Conservation (phyloP, 2,329 filamentous ascomycete genomes). For the Dothiorella sarmentorum region DNA sequence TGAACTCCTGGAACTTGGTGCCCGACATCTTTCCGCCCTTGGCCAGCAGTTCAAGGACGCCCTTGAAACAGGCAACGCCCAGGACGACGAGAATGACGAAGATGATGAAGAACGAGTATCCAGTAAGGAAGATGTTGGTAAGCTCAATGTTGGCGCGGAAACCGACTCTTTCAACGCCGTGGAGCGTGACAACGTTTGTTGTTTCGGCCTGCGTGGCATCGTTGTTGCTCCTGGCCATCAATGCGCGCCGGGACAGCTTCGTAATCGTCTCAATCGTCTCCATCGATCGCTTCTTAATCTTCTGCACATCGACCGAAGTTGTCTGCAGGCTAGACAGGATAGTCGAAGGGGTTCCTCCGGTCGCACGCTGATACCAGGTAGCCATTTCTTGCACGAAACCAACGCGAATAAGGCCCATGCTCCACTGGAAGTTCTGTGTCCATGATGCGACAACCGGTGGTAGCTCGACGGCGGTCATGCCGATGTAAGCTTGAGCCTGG, state of each 20-base stretch:
- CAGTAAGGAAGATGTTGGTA: constrained; percentile 92
- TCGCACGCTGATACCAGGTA: constrained; percentile 94
- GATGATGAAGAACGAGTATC: constrained; percentile 81
- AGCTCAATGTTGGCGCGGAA: constrained; percentile 81
- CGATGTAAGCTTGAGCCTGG: constrained; percentile 88
- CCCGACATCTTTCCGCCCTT: constrained; percentile 74
- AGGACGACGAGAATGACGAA: constrained; percentile 74
- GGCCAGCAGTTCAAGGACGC: constrained; percentile 69
- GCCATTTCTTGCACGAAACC: constrained; percentile 84
- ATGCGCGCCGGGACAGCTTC: constrained; percentile 27
- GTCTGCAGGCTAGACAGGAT: constrained; percentile 70
- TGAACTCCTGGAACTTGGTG: constrained; percentile 89
- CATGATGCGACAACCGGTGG: constrained; percentile 87
- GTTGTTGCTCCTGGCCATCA: constrained; percentile 14
- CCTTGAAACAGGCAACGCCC: constrained; percentile 76
- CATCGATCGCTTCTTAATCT: too few relatives aligned
- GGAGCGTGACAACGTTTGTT: constrained; percentile 53
- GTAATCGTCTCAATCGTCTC: constrained; percentile 59
- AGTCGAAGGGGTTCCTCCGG: constrained; percentile 78
- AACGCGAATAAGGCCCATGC: constrained; percentile 88
- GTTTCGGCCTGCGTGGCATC: constrained; percentile 31
- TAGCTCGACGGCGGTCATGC: constrained; percentile 74
- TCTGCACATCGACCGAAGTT: constrained; percentile 81
- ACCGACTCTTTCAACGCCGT: constrained; percentile 83
- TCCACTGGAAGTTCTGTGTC: constrained; percentile 99